phyloP scores from a whole-genome alignment of 768 basidiomycete species.

The Hericium erinaceus region DNA sequence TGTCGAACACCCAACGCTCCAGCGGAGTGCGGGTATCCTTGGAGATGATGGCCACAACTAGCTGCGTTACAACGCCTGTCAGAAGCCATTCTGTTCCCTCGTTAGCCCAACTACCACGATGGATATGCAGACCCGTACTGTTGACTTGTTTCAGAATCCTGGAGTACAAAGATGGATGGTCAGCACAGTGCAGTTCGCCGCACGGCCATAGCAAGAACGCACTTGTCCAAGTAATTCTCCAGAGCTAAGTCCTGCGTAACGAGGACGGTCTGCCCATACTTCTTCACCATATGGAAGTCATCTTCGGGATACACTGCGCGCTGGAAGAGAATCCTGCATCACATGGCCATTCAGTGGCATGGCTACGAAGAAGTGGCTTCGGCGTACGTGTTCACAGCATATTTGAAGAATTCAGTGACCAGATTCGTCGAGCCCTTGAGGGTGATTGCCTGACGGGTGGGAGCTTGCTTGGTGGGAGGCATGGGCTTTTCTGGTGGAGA shows the following conservation, averaged over 20 bases:
- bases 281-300: slow-evolving; percentile 99
- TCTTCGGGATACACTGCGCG: slow-evolving; percentile 95
- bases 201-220: slow-evolving; percentile 4
- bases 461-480: slow-evolving; percentile 36
- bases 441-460: slow-evolving; percentile 69
- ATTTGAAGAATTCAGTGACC: slow-evolving; percentile 99
- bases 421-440: slow-evolving; percentile 91
- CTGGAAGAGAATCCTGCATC: slow-evolving; percentile 82
- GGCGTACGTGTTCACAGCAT: slow-evolving; percentile 91
- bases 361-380: background rate
- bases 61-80: slow-evolving; percentile 83
- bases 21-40: slow-evolving; percentile 87
- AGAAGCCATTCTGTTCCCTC: slow-evolving; percentile 77
- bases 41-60: slow-evolving; percentile 92
- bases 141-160: slow-evolving; percentile 91
- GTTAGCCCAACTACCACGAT: slow-evolving; percentile 2
- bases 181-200: background rate
- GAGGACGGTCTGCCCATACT: slow-evolving; percentile 93
- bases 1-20: slow-evolving; percentile 97
- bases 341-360: background rate
- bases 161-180: slow-evolving; percentile 2
- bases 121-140: slow-evolving; percentile 41
- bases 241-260: slow-evolving; percentile 90
- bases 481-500: slow-evolving; percentile 15
- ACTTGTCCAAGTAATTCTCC: slow-evolving; percentile 89